Conservation (phyloP, 768 basidiomycete genomes). For the Chalciporus pseudorubinellus region DNA sequence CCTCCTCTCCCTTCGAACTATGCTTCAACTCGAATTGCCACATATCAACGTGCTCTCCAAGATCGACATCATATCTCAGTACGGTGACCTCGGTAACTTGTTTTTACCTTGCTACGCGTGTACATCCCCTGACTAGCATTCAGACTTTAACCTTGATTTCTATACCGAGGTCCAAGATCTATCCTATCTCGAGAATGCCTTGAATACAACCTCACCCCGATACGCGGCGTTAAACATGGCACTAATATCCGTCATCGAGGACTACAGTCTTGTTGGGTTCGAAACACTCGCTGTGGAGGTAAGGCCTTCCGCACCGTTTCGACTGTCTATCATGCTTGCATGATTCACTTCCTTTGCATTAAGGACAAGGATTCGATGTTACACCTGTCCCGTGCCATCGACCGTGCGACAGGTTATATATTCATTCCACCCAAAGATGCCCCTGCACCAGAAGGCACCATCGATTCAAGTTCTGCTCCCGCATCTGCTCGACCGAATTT, state of each 20-base stretch:
- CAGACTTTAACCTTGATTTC: conserved; percentile 96
- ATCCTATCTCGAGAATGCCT: conserved; percentile 75
- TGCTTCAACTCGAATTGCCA: conserved; percentile 98
- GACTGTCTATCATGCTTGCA: too few relatives aligned
- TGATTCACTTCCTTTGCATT: neutral
- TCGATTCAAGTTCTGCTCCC: conserved; percentile 31
- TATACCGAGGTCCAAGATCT: conserved; percentile 98
- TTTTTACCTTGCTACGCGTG: neutral
- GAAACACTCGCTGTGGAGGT: conserved; percentile 97
- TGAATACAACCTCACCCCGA: conserved; percentile 63
- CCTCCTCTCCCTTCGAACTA: conserved; percentile 87
- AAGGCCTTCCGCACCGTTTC: conserved; percentile 13
- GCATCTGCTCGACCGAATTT: conserved; percentile 57
- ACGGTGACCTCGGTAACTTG: conserved; percentile 85
- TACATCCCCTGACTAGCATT: neutral
- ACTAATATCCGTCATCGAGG: conserved; percentile 90
- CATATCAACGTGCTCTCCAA: conserved; percentile 98
- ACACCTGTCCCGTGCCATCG: conserved; percentile 76
- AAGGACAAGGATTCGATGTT: conserved; percentile 96
- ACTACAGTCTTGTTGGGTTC: conserved; percentile 89
- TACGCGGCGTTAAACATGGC: conserved; percentile 83
- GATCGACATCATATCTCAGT: conserved; percentile 84
- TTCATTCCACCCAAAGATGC: conserved; percentile 60
- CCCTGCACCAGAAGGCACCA: conserved; percentile 32
- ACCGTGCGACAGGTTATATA: conserved; percentile 90